Base-by-base conservation (phyloP, 2,329 filamentous ascomycete genomes). In the Orbilia ellipsospora region DNA sequence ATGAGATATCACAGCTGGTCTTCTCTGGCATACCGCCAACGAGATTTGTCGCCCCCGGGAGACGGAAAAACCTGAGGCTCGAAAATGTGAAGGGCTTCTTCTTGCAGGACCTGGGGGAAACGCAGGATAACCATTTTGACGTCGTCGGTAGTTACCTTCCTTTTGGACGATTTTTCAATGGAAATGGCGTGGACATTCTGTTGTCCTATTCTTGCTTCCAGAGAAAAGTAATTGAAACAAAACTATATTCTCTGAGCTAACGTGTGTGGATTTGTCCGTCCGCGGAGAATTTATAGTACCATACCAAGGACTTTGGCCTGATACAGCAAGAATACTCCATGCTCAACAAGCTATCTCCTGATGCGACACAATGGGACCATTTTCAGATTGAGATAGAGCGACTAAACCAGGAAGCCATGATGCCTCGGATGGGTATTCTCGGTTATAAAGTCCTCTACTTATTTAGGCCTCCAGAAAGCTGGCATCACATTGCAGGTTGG, bases 71-170 rank as follows among this genome's bases (percentile, higher is more conserved):
- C 54, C 26, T 75, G 16, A 55, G 31, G 40, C 16, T 75, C 48
- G 72, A 75, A 31, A 64, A 60, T 61, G 59, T 75, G 45, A 75
- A 75, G 36, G 72, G 72, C 7, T 75, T 75, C 59, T 75, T 75
- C 48, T 52, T 55, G 52, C 72, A 75, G 12, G 72, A 69, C 60
- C 42, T 75, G 56, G n/a, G 52, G 12, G 72, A 75, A n/a, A 75
- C 72, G 20, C 64, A 26, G 45, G 57, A 75, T 52, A 59, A 63
- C 12, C 50, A 26, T 68, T 75, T 75, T 64, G 69, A 75, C 64
- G 72, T 75, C 72, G 72, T 75, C 52, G 64, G 72, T 75, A 69
- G 61, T 72, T 60, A 72, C 67, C 59, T 75, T 63, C 72, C n/a
- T 12, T 68, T 73, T 67, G 62, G 26, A 56, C 68, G 55, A 36